Conservation (phyloP, 352 stramenopile species). For the Hyaloperonospora arabidopsidis region DNA sequence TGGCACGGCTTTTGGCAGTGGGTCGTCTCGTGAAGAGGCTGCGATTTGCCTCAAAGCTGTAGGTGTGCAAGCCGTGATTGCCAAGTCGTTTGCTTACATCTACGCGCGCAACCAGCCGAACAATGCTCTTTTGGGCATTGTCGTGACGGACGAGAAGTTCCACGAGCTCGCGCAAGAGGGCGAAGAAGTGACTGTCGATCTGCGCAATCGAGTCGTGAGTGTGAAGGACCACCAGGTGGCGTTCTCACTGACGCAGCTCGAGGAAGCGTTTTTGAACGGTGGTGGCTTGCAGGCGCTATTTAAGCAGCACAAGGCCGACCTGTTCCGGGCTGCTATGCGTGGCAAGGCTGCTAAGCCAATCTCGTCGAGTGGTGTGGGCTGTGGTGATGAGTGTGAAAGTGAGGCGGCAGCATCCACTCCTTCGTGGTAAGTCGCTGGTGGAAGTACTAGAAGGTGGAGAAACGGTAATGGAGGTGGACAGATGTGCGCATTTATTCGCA, state of each 20-base stretch:
- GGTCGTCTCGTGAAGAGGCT: conserved; percentile 72
- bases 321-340: conserved; percentile 72
- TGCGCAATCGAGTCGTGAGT: conserved; percentile 57
- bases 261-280: conserved; percentile 76
- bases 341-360: conserved; percentile 56
- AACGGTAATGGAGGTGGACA: too few species aligned
- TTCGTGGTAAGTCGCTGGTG: conserved; percentile 20
- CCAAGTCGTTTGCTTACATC: conserved; percentile 83
- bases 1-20: conserved; percentile 61
- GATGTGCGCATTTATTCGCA: too few species aligned
- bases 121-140: conserved; percentile 73
- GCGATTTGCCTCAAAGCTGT: conserved; percentile 77
- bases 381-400: conserved; percentile 25
- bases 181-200: conserved; percentile 59
- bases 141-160: conserved; percentile 77
- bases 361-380: conserved; percentile 50
- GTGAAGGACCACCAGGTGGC: conserved; percentile 51
- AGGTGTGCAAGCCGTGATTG: conserved; percentile 72
- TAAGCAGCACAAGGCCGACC: conserved; percentile 77
- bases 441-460: too few species aligned
- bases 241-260: conserved; percentile 68
- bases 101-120: conserved; percentile 82
- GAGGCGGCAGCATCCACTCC: conserved; percentile 20
- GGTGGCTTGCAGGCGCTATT: conserved; percentile 70
- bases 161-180: conserved; percentile 62